These are phyloP conservation scores for Platismatia glauca DNA, from an alignment of 495 filamentous ascomycete genomes.

Conservation along the genomic window DNA sequence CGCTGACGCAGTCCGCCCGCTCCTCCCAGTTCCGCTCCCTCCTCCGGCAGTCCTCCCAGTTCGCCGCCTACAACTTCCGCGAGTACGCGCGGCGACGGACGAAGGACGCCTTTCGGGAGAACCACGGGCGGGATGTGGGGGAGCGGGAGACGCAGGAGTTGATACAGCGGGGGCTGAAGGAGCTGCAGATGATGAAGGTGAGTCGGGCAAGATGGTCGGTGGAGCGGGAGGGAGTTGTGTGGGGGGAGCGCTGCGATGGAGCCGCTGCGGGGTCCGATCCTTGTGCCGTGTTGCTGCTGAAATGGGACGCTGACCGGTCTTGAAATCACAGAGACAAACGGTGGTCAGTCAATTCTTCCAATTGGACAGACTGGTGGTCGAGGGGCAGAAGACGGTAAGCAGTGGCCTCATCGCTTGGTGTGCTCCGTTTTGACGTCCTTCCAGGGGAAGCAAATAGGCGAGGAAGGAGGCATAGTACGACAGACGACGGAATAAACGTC, in stretches of 20 bases:
- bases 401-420: background rate
- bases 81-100: constrained; percentile 91
- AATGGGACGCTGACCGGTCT: background rate
- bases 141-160: constrained; percentile 79
- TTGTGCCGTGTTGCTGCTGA: background rate
- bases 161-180: constrained; percentile 78
- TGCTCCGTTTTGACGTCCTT: constrained; percentile 7
- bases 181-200: constrained; percentile 88
- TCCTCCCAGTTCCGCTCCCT: constrained; percentile 80
- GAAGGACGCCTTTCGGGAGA: constrained; percentile 77
- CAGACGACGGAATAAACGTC: constrained; percentile 39
- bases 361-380: constrained; percentile 83
- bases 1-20: background rate
- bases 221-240: background rate
- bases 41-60: constrained; percentile 76
- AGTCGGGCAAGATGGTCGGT: constrained; percentile 21
- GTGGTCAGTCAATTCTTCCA: constrained; percentile 92
- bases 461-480: constrained; percentile 59
- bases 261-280: background rate
- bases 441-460: constrained; percentile 67
- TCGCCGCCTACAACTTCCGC: constrained; percentile 92
- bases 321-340: constrained; percentile 73
- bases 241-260: no score
- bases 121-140: constrained; percentile 48
- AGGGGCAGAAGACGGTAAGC: constrained; percentile 62